Conservation (phyloP, 1,139 yeast species). For the Wickerhamomyces sp. region DNA sequence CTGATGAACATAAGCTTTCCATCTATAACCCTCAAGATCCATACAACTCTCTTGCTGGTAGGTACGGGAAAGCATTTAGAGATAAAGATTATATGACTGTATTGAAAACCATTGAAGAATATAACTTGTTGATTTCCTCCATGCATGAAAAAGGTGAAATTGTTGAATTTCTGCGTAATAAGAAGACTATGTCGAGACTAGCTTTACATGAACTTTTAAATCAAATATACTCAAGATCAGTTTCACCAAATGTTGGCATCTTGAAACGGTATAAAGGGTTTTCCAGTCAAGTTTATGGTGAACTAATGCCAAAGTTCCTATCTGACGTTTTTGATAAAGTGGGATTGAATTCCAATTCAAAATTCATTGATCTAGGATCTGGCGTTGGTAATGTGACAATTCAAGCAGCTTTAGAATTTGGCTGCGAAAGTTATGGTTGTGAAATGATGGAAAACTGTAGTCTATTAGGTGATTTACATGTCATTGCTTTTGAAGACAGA, state of each 20-base stretch:
- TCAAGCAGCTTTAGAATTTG: constrained; percentile 86
- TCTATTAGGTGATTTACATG: constrained; percentile 57
- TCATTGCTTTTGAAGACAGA: constrained; percentile 52
- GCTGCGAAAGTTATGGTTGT: constrained; percentile 83
- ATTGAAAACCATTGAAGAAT: constrained; percentile 33
- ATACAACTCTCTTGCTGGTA: constrained; percentile 40
- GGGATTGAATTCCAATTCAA: constrained; percentile 45
- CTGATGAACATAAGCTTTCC: constrained; percentile 35
- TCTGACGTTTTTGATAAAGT: constrained; percentile 67
- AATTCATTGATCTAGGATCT: constrained; percentile 82
- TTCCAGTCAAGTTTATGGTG: constrained; percentile 91
- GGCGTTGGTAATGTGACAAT: constrained; percentile 92
- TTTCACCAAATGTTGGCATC: constrained; percentile 66
- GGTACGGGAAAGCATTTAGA: constrained; percentile 39
- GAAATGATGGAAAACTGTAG: constrained; percentile 87
- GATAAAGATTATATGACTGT: constrained; percentile 32
- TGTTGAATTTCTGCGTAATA: constrained; percentile 31
- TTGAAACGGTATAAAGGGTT: constrained; percentile 77
- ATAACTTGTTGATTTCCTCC: constrained; percentile 33
- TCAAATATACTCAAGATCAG: constrained; percentile 71
- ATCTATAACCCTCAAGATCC: constrained; percentile 34
- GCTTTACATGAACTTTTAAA: constrained; percentile 67
- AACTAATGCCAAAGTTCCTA: constrained; percentile 73
- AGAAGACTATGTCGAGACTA: constrained; percentile 45
- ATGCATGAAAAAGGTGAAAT: constrained; percentile 32